These are phyloP conservation scores for Stevia rebaudiana DNA, from an alignment of 140 eudicot species.

Conservation along the genomic window DNA sequence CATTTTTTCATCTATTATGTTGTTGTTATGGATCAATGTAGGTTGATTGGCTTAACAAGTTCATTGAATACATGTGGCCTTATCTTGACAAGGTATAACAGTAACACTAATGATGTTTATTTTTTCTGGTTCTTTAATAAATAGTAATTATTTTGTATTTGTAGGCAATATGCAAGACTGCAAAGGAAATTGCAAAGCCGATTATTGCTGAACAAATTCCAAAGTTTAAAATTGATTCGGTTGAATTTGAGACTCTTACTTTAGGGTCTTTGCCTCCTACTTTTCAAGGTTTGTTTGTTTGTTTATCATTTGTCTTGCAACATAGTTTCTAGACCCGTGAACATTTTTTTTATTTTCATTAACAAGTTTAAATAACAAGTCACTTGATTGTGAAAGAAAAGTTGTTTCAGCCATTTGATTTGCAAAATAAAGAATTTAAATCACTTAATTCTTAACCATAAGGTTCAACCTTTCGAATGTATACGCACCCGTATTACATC, in stretches of 20 bases:
- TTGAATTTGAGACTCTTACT: constrained; percentile 73
- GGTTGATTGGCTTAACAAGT: constrained; percentile 99
- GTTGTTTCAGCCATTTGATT: background rate
- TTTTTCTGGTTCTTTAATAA: background rate
- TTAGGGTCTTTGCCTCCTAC: constrained; percentile 95
- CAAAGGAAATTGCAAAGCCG: constrained; percentile 77
- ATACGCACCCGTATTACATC: no score
- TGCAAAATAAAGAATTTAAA: no score
- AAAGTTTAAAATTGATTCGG: constrained; percentile 79
- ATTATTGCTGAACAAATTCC: constrained; percentile 98
- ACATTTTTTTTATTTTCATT: background rate
- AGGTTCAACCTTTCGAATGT: no score
- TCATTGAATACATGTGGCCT: constrained; percentile 87
- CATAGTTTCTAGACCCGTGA: background rate
- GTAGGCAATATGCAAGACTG: constrained; percentile 96
- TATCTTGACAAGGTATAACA: constrained; percentile 81
- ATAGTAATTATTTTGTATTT: background rate
- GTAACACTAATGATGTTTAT: background rate
- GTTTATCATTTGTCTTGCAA: background rate
- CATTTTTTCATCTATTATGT: background rate
- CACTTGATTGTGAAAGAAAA: background rate
- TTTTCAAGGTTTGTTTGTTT: constrained; percentile 51
- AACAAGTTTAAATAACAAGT: no score
- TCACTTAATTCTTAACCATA: no score
- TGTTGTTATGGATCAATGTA: constrained; percentile 27